These are phyloP conservation scores for Rhodotorula sp. DNA, from an alignment of 1,284 basidiomycete genomes.

Conservation along the genomic window DNA sequence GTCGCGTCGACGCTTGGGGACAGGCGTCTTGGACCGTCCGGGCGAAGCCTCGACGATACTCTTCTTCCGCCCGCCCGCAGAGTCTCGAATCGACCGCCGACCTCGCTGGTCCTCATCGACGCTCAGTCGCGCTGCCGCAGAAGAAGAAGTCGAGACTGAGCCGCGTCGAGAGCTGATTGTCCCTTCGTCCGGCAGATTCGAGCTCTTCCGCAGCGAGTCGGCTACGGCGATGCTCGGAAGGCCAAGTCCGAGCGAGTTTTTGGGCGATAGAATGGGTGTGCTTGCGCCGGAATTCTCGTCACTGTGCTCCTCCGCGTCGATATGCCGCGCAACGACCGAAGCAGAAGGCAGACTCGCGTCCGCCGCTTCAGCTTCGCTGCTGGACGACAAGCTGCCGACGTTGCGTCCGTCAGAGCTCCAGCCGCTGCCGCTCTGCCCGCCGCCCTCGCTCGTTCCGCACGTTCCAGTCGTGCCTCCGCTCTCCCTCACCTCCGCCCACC, in stretches of 20 bases:
- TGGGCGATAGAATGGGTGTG: background rate
- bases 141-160: conserved; percentile 1
- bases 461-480: conserved; percentile 9
- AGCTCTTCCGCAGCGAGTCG: background rate
- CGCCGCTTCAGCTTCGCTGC: background rate
- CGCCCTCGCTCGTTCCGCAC: conserved; percentile 2
- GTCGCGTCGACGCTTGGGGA: conserved; percentile 1
- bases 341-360: background rate
- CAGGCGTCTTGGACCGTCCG: conserved; percentile 19
- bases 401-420: background rate
- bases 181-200: background rate
- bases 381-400: too few relatives aligned
- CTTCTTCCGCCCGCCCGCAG: background rate
- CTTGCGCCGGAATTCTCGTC: background rate
- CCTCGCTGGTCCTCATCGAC: conserved; percentile 11
- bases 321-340: background rate
- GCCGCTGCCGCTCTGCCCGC: background rate
- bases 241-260: background rate
- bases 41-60: background rate
- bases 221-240: background rate
- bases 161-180: background rate
- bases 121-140: background rate
- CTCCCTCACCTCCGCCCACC: conserved; percentile 13
- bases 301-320: background rate
- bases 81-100: background rate